Evolutionary conservation across 2,329 filamentous ascomycete genomes (phyloP), one percentile per base, ranked within the genome.

Genomic region (Trichoderma breve): DNA sequence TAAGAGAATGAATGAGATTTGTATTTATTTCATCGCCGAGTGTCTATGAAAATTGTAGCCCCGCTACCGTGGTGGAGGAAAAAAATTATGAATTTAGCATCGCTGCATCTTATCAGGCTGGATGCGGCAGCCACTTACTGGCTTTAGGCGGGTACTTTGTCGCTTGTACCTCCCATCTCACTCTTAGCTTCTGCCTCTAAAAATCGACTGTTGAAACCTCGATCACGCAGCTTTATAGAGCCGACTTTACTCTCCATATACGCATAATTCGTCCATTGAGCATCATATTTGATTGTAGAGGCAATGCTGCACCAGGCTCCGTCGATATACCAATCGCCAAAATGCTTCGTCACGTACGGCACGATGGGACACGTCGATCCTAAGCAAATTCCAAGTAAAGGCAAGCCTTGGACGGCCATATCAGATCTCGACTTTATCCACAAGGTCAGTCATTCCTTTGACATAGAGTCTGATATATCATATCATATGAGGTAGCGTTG

Each of bases 341-440:
- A 92, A 86, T 95, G 93, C 81, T 91, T 88, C 80, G 90, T 93
- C 74, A 92, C 91, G 1, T 89, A 93, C 77, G 90, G 90, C 53
- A 84, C 85, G 14, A 88, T 95, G 80, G 84, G 86, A 34, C 91
- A 93, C 81, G 84, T 95, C 58, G 90, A 97, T 79, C 86, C 89
- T 6, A 86, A 88, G 71, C 91, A 94, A 77, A 86, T 89, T 34
- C 91, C 94, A 2, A 85, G 84, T 6, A 95, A 92, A 78, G 91
- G 89, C 77, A 90, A 92, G 76, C 95, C 94, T 3, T 97, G 95
- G 86, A 86, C 88, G 1, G 86, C 89, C 1, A 87, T 97, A 74
- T 80, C 88, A 28, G 82, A 85, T 2, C 89, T 92, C 66, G 85
- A 86, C 47, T 94, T 92, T 78, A 84, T 91, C 28, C 91, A 95